These are phyloP conservation scores for Coemansia sp. DNA, from an alignment of 192 early-diverging fungal genomes.

Conservation along the genomic window DNA sequence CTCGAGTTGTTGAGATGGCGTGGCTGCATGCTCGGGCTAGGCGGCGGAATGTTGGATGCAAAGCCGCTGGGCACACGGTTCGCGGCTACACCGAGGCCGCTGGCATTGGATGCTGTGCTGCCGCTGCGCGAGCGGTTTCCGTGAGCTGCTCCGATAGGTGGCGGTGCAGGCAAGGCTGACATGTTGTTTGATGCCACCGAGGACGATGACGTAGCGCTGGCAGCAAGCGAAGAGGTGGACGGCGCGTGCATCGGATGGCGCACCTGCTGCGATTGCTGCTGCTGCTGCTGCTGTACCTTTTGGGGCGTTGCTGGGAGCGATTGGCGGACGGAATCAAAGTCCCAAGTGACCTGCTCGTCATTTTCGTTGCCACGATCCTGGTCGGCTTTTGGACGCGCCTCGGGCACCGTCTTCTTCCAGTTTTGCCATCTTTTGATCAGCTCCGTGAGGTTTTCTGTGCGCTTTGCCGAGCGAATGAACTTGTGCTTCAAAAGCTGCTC, in stretches of 20 bases:
- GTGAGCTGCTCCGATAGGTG: slow-evolving; percentile 37
- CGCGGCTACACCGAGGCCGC: slow-evolving; percentile 17
- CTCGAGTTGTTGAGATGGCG: slow-evolving; percentile 44
- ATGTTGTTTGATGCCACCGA: slow-evolving; percentile 20
- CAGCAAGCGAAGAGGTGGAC: slow-evolving; percentile 18
- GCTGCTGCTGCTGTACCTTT: slow-evolving; percentile 20
- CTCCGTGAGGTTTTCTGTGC: slow-evolving; percentile 80
- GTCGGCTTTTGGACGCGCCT: slow-evolving; percentile 35
- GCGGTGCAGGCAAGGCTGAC: slow-evolving; percentile 50
- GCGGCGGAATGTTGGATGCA: slow-evolving; percentile 45
- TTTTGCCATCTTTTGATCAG: slow-evolving; percentile 79
- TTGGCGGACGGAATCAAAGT: slow-evolving; percentile 49
- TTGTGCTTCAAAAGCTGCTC: slow-evolving; percentile 83
- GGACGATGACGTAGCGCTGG: slow-evolving; percentile 12
- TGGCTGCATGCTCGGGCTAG: slow-evolving; percentile 45
- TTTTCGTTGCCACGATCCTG: slow-evolving; percentile 10
- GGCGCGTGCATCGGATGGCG: slow-evolving; percentile 10
- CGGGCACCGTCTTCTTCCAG: slow-evolving; percentile 64
- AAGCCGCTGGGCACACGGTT: slow-evolving; percentile 31
- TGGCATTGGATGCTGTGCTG: slow-evolving; percentile 49
- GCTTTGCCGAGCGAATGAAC: slow-evolving; percentile 82
- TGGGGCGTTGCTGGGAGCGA: slow-evolving; percentile 39
- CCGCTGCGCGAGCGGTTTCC: slow-evolving; percentile 51
- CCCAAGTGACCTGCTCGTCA: slow-evolving; percentile 48
- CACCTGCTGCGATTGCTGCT: slow-evolving; percentile 10